These are phyloP conservation scores for Backusella parvicylindrica DNA, from an alignment of 192 early-diverging fungal genomes.

Conservation along the genomic window DNA sequence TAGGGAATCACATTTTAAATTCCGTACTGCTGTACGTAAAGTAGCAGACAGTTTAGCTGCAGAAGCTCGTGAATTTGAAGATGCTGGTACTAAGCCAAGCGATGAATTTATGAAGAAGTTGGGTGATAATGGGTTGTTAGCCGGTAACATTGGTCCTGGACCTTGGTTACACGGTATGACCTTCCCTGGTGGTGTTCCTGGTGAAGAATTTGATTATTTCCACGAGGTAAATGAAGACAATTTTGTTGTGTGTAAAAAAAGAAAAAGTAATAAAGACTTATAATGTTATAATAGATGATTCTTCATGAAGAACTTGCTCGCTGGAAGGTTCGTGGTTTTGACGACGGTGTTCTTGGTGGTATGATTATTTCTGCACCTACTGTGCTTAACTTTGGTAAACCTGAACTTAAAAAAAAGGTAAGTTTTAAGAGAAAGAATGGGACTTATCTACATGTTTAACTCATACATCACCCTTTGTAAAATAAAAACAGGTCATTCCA, in stretches of 20 bases:
- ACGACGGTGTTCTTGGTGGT: slow-evolving; percentile 69
- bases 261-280: not conserved
- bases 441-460: no score
- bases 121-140: slow-evolving; percentile 65
- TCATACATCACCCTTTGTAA: no score
- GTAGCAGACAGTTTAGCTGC: slow-evolving; percentile 75
- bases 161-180: slow-evolving; percentile 23
- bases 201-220: slow-evolving; percentile 67
- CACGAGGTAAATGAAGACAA: slow-evolving; percentile 45
- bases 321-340: slow-evolving; percentile 68
- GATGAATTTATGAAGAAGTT: slow-evolving; percentile 66
- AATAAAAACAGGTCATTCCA: slow-evolving; percentile 32
- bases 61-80: slow-evolving; percentile 70
- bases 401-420: slow-evolving; percentile 55
- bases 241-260: not conserved
- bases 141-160: slow-evolving; percentile 57
- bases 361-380: slow-evolving; percentile 76
- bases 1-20: slow-evolving; percentile 64
- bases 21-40: slow-evolving; percentile 58
- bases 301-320: slow-evolving; percentile 70
- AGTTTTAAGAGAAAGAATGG: not conserved
- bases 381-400: slow-evolving; percentile 68
- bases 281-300: slow-evolving; percentile 32
- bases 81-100: slow-evolving; percentile 67
- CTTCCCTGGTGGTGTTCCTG: slow-evolving; percentile 52